Evolutionary conservation across 2,329 filamentous ascomycete genomes (phyloP).

Genomic region (Plenodomus biglobosus): DNA sequence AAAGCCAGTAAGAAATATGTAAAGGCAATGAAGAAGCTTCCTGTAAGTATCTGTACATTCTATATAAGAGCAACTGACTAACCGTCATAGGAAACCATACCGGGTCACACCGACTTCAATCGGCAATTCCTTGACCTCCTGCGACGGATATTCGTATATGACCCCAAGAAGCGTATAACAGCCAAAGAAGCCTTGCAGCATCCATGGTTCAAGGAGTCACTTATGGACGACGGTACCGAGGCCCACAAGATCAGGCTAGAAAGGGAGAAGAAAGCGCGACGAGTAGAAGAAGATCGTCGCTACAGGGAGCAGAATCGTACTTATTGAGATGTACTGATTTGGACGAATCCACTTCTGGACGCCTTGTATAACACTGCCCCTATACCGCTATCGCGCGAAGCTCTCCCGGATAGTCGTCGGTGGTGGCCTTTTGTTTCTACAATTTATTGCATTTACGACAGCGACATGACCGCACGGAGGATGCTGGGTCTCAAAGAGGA

Average conservation of each 20-base stretch:
- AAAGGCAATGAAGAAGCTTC: slow-evolving; percentile 66
- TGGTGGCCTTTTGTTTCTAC: slow-evolving; percentile 16
- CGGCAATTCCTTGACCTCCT: slow-evolving; percentile 64
- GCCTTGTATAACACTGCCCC: slow-evolving; percentile 13
- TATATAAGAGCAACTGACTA: slow-evolving; percentile 6
- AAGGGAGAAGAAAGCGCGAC: slow-evolving; percentile 41
- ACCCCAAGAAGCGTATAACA: slow-evolving; percentile 65
- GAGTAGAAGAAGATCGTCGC: slow-evolving; percentile 36
- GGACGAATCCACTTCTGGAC: slow-evolving; percentile 8
- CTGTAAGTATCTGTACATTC: slow-evolving; percentile 47
- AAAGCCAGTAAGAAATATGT: slow-evolving; percentile 67
- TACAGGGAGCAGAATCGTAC: slow-evolving; percentile 30
- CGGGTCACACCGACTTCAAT: slow-evolving; percentile 61
- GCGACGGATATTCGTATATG: slow-evolving; percentile 65
- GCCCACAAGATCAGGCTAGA: slow-evolving; percentile 60
- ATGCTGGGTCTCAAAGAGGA: slow-evolving; percentile 20
- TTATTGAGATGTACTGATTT: slow-evolving; percentile 16
- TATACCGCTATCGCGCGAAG: neutral
- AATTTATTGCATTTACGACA: slow-evolving; percentile 46
- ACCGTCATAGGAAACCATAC: slow-evolving; percentile 60
- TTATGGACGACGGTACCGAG: slow-evolving; percentile 68
- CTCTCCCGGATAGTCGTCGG: slow-evolving; percentile 1
- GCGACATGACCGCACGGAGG: slow-evolving; percentile 41
- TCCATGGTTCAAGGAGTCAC: slow-evolving; percentile 65
- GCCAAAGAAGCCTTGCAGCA: slow-evolving; percentile 67